phyloP scores from a whole-genome alignment of 2,329 filamentous ascomycete species.

The Fusarium camptoceras region DNA sequence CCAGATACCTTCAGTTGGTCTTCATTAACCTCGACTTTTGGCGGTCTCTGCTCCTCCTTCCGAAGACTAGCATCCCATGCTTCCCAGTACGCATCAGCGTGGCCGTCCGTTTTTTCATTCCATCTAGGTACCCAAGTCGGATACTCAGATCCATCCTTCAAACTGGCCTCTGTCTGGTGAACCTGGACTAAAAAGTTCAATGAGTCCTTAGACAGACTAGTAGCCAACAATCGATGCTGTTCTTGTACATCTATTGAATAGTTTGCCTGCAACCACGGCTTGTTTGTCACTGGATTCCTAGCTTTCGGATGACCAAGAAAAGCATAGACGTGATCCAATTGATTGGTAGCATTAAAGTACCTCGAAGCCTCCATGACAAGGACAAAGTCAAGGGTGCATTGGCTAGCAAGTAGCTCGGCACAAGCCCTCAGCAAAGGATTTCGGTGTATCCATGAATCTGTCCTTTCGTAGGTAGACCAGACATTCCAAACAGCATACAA shows the following conservation, averaged over 20 bases:
- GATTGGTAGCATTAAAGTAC: constrained; percentile 20
- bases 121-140: constrained; percentile 11
- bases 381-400: constrained; percentile 12
- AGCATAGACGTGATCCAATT: constrained; percentile 13
- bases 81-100: constrained; percentile 20
- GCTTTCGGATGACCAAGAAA: constrained; percentile 17
- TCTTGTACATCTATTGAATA: constrained; percentile 2
- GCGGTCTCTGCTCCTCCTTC: background rate
- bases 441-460: constrained; percentile 5
- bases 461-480: constrained; percentile 16
- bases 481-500: constrained; percentile 18
- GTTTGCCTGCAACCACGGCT: constrained; percentile 11
- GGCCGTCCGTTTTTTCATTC: background rate
- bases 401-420: background rate
- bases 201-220: background rate
- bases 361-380: constrained; percentile 18
- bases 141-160: background rate
- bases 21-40: background rate
- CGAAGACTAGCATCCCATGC: constrained; percentile 18
- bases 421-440: background rate
- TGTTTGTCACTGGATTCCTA: background rate
- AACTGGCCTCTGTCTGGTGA: constrained; percentile 1
- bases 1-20: background rate
- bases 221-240: constrained; percentile 4
- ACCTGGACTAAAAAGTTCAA: constrained; percentile 8